Conservation (phyloP, 2,329 filamentous ascomycete genomes). For the Cladosporium sp. region DNA sequence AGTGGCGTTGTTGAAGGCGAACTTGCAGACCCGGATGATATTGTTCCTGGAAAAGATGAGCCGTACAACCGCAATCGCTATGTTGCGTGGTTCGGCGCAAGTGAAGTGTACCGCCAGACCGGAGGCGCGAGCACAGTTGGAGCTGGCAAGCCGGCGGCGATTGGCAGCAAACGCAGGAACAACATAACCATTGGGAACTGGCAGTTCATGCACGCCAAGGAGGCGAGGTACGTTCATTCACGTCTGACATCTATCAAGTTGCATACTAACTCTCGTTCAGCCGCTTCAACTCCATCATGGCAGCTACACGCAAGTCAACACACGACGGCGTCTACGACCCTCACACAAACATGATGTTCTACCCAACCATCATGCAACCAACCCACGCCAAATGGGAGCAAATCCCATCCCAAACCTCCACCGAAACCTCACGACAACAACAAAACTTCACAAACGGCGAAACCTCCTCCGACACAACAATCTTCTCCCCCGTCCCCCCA, state of each 20-base stretch:
- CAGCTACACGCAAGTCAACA: constrained; percentile 67
- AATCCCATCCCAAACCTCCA: constrained; percentile 47
- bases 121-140: constrained; percentile 25
- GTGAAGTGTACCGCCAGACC: constrained; percentile 87
- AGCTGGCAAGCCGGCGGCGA: constrained; percentile 61
- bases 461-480: constrained; percentile 16
- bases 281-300: constrained; percentile 77
- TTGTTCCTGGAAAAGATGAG: constrained; percentile 70
- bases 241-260: constrained; percentile 20
- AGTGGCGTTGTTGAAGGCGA: constrained; percentile 84
- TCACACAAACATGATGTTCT: constrained; percentile 90
- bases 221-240: constrained; percentile 70
- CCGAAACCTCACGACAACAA: constrained; percentile 28
- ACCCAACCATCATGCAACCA: constrained; percentile 83
- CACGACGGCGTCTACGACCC: constrained; percentile 83
- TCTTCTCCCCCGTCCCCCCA: constrained; percentile 46
- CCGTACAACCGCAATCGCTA: constrained; percentile 99
- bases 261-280: constrained; percentile 48
- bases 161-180: constrained; percentile 77
- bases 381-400: constrained; percentile 82
- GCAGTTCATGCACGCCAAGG: constrained; percentile 91
- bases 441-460: constrained; percentile 20
- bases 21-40: constrained; percentile 85
- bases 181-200: constrained; percentile 92
- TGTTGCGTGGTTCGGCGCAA: constrained; percentile 97